Base-by-base conservation (phyloP, 1,139 yeast genomes). In the Geotrichum macrosporum region DNA sequence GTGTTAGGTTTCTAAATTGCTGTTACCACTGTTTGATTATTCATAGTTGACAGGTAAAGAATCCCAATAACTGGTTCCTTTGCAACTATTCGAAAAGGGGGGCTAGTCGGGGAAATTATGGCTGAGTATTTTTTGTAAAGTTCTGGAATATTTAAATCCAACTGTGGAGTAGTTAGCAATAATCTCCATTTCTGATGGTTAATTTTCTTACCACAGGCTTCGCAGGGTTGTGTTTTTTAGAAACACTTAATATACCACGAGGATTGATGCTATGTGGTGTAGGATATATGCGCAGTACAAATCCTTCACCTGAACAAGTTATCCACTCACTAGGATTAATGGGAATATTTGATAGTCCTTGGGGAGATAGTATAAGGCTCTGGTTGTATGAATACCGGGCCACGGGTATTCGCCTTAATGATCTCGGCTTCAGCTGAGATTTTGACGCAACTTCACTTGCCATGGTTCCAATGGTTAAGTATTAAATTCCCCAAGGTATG, bases 31-130 rank as follows among this genome's bases (percentile, higher is more conserved):
- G 34, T 22, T 8, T 31, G 35, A 10, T 36, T 38, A 16, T 35
- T 31, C n/a, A 29, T 41, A 15, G 33, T 19, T n/a, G 44, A 46
- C 13, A 53, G 42, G 33, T 53, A 51, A 18, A 50, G 41, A 12
- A 53, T 19, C 2, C 56, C 56, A 5, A 53, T 39, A 2, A 32
- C 33, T 2, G 55, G 56, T 4, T 12, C 38, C 18, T 41, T 41
- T 18, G 48, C 48, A 19, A 53, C 49, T 15, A 53, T 44, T 12
- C 39, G 30, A 26, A 52, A 45, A 5, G 51, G 49, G 30, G 33
- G 46, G 10, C 48, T 26, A 4, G 12, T n/a, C 34, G 19, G 4
- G 21, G 47, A 19, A 33, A 40, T 24, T 35, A 48, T 16, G 35
- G 13, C 15, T 31, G 47, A 5, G 40, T 38, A 47, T 32, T 43